Evolutionary conservation across 352 stramenopile species (phyloP), one percentile per base, ranked within the genome.

Genomic region (Globisporangium viniferum): DNA sequence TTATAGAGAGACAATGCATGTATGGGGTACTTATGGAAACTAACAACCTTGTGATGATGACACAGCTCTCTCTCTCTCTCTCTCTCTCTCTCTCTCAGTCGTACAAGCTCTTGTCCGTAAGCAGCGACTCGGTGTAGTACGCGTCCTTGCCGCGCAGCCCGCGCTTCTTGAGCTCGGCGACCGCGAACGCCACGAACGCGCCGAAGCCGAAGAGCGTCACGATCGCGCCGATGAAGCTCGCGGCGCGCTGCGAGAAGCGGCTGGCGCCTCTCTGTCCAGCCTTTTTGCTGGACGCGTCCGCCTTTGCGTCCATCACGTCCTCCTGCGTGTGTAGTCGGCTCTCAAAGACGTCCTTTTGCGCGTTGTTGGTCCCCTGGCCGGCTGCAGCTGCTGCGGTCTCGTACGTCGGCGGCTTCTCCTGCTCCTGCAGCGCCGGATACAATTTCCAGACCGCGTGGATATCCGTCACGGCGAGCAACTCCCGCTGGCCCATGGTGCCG

Each of bases 361-460:
- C 20, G 18, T 51, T 22, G 7, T 51, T 6, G 0, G 44, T 9
- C 6, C 10, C 44, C 2, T 51, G 44, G 44, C 6, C 66, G 3
- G 73, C 57, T 22, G 61, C 66, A 59, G 72, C 61, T 3, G 72
- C 59, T 3, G 56, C 71, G 9, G 64, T 86, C 15, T 72, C 57
- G 60, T 80, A 81, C 20, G 71, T 67, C 62, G 78, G 74, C 36
- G 81, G 72, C 27, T 54, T 66, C 29, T 70, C 53, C n/a, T 82
- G 70, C n/a, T 69, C 55, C 53, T 86, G 84, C 18, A 94, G 75
- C 24, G 56, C 60, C 44, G 88, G 87, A 66, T 95, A 94, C 9
- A 95, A 65, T 2, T 67, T 68, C 86, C 84, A 93, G 18, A 94
- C 81, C 6, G 82, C 82, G 62, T 93, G 83, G 68, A 94, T 86